These are phyloP conservation scores for Xylariales sp. DNA, from an alignment of 2,329 filamentous ascomycete species.

Conservation along the genomic window DNA sequence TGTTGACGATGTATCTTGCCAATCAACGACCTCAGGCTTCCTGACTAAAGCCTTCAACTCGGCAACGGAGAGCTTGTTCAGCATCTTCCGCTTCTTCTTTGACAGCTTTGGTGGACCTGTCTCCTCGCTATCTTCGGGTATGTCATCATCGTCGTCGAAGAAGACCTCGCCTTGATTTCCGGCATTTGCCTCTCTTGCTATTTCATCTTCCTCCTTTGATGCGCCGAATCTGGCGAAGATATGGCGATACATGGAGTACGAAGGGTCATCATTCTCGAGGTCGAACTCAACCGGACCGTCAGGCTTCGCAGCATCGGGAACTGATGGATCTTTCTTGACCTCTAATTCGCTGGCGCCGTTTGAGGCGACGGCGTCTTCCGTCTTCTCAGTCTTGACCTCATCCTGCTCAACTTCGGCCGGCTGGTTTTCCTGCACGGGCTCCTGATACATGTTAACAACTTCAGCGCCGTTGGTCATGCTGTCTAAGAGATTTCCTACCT, in stretches of 20 bases:
- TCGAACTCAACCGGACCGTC: conserved; percentile 46
- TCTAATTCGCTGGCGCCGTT: conserved; percentile 29
- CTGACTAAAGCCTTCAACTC: conserved; percentile 89
- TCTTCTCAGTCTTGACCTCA: conserved; percentile 16
- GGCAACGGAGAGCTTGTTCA: conserved; percentile 89
- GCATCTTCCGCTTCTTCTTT: conserved; percentile 90
- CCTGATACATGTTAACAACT: conserved; percentile 9
- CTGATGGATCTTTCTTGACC: conserved; percentile 34
- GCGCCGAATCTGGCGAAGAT: conserved; percentile 78
- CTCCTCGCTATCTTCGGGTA: conserved; percentile 79
- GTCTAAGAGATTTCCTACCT: conserved; percentile 32
- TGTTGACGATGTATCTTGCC: conserved; percentile 90
- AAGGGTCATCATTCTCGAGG: conserved; percentile 65
- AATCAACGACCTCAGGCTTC: conserved; percentile 93
- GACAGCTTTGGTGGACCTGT: conserved; percentile 68
- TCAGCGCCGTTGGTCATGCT: conserved; percentile 1
- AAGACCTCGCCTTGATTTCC: conserved; percentile 82
- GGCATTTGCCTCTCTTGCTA: conserved; percentile 59
- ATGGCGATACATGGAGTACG: conserved; percentile 78
- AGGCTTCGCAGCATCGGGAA: conserved; percentile 29
- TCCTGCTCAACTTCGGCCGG: conserved; percentile 30
- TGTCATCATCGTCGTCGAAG: conserved; percentile 79
- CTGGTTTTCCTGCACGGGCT: conserved; percentile 17
- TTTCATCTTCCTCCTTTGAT: conserved; percentile 56
- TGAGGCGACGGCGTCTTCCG: conserved; percentile 19